Percentiles rank a stretch among this genome's conserved stretches.
These are phyloP conservation scores for Neofusicoccum laricinum DNA, from an alignment of 2,329 filamentous ascomycete species.

Conservation along the genomic window DNA sequence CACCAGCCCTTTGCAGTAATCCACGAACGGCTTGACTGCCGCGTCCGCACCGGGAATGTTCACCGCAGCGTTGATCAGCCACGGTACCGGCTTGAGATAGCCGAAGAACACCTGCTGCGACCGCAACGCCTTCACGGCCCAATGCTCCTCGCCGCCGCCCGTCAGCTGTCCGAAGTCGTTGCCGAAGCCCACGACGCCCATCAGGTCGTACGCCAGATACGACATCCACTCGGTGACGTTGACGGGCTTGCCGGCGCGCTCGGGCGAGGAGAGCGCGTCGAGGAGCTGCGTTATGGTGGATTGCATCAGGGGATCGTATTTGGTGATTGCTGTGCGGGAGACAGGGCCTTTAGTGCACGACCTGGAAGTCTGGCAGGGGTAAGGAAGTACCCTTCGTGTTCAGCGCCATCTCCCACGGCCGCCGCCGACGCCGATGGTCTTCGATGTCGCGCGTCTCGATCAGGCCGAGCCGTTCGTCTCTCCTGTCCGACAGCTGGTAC, in stretches of 20 bases:
- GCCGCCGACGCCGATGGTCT: constrained; percentile 30
- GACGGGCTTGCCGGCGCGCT: constrained; percentile 31
- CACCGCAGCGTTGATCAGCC: background rate
- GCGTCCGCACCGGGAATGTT: background rate
- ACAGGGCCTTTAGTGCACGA: no score
- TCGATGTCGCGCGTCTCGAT: constrained; percentile 29
- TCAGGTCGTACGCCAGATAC: constrained; percentile 49
- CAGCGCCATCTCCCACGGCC: constrained; percentile 34
- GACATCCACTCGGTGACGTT: constrained; percentile 33
- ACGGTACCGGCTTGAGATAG: constrained; percentile 1
- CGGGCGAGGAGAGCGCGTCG: constrained; percentile 32
- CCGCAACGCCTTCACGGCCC: constrained; percentile 41
- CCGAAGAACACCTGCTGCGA: constrained; percentile 17
- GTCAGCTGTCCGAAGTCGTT: constrained; percentile 43
- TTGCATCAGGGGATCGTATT: background rate
- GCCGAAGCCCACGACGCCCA: constrained; percentile 47
- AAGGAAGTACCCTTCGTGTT: constrained; percentile 22
- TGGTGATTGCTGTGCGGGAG: background rate
- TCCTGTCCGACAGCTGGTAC: background rate
- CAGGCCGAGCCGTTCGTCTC: constrained; percentile 25
- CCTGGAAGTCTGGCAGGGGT: background rate
- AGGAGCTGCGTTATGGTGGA: background rate
- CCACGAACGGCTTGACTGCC: background rate
- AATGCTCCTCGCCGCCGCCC: constrained; percentile 36
- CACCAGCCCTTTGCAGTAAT: constrained; percentile 1